A percentile compares a stretch with the other conserved stretches of the same genome.
These are phyloP conservation scores for Blastobotrys capitulatus DNA, from an alignment of 1,139 yeast species.

Conservation along the genomic window DNA sequence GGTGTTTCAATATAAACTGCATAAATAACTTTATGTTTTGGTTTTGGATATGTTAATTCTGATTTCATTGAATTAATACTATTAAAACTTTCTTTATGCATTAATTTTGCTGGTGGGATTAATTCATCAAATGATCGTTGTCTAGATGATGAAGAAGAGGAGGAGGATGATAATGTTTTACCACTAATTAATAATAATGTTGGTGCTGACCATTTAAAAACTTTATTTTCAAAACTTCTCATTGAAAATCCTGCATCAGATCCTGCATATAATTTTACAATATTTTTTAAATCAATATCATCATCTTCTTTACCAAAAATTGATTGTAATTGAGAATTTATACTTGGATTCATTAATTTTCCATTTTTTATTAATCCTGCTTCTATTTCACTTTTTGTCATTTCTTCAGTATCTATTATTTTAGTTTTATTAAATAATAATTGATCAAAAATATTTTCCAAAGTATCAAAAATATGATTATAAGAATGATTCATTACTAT, in stretches of 20 bases:
- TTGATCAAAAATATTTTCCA: conserved; percentile 24
- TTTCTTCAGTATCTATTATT: conserved; percentile 19
- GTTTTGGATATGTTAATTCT: not conserved
- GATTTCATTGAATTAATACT: not conserved
- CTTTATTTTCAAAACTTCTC: conserved; percentile 76
- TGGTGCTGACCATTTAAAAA: conserved; percentile 89
- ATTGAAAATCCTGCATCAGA: conserved; percentile 79
- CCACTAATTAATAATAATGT: conserved; percentile 70
- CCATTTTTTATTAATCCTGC: not conserved
- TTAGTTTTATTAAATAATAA: conserved; percentile 17
- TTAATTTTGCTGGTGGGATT: conserved; percentile 32
- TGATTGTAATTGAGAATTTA: conserved; percentile 30
- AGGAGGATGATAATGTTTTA: conserved; percentile 22
- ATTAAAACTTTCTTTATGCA: conserved; percentile 2
- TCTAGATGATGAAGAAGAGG: not conserved
- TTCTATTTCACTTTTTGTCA: conserved; percentile 24
- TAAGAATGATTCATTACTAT: conserved; percentile 17
- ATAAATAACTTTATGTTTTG: conserved; percentile 40
- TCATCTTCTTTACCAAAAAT: conserved; percentile 19
- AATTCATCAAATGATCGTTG: conserved; percentile 12
- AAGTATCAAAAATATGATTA: conserved; percentile 24
- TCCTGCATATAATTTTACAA: conserved; percentile 66
- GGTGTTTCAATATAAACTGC: conserved; percentile 63
- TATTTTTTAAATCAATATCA: conserved; percentile 29
- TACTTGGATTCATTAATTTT: not conserved